Base-by-base conservation (phyloP, 192 early-diverging fungal genomes). In the Lunasporangiospora selenospora region DNA sequence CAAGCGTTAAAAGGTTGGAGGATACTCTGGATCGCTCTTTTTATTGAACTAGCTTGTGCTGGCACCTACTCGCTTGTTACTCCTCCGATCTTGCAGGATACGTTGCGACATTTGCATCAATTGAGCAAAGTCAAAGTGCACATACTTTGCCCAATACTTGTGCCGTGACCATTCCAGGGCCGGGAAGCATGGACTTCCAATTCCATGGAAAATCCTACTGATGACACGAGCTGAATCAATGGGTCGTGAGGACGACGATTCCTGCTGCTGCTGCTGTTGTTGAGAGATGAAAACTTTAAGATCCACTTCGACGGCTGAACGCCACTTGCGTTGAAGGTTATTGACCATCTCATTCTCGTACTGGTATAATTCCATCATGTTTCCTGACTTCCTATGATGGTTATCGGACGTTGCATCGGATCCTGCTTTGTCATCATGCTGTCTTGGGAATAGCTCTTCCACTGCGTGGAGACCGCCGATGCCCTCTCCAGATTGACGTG, bases 91-190 rank as follows among this genome's bases (percentile, higher is more conserved):
- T 37, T 73, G 62, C 7, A 53, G 39, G 34, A 73, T 73, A 18
- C 53, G 13, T 4, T 62, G 60, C 6, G 69, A 59, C 69, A 73
- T 73, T 3, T 48, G 69, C 69, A 73, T 73, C 49, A 73, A 15
- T 30, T 62, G 48, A 7, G 53, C 59, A 41, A 73, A 73, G 37
- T 73, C 69, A 63, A 61, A 73, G 32, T 73, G 69, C 24, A 73
- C 39, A 27, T 62, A 63, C 47, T 63, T 73, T 6, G 54, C 53
- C 69, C 69, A 73, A 38, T 63, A 73, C 30, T 40, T 42, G 21
- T 56, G 23, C 33, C 41, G 37, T 16, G 39, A 52, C 69, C 69
- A 73, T 27, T 73, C 60, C 67, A 73, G 42, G 3, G 50, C 55
- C 24, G 60, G 38, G 30, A 33, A 73, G 10, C 61, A 53, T 5